phyloP scores from a whole-genome alignment of 208 protist species.

The Leptomonas pyrrhocoris region DNA sequence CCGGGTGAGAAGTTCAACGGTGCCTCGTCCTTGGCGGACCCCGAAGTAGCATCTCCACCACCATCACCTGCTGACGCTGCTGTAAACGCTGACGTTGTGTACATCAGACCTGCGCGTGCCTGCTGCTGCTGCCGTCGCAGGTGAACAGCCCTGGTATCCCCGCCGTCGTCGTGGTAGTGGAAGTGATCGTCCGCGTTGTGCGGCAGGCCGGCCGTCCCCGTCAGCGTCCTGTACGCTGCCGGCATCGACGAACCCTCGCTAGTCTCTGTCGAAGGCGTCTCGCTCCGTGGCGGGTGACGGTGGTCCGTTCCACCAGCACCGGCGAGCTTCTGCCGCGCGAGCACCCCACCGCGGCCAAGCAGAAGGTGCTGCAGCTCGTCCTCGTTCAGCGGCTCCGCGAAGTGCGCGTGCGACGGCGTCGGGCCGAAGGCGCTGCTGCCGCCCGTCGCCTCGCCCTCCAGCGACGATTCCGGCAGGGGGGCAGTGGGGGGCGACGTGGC shows the following conservation, averaged over 20 bases:
- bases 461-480: not conserved
- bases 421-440: not conserved
- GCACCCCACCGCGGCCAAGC: not conserved
- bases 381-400: not conserved
- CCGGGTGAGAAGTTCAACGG: not conserved
- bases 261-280: not conserved
- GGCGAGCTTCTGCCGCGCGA: not conserved
- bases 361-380: not conserved
- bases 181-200: slow-evolving; percentile 3
- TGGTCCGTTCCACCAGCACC: not conserved
- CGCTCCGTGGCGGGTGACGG: slow-evolving; percentile 5
- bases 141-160: not conserved
- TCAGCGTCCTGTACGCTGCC: too few species aligned
- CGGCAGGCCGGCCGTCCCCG: too few species aligned
- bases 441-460: not conserved
- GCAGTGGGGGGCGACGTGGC: not conserved
- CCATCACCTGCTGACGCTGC: not conserved
- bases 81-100: not conserved
- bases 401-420: not conserved
- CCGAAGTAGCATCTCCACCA: not conserved
- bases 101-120: not conserved
- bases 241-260: not conserved
- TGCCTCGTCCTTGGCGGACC: not conserved
- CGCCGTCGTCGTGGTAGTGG: slow-evolving; percentile 10
- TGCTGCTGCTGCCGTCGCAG: not conserved